Conservation (phyloP, 2,329 filamentous ascomycete species). For the Epichloe baconii region DNA sequence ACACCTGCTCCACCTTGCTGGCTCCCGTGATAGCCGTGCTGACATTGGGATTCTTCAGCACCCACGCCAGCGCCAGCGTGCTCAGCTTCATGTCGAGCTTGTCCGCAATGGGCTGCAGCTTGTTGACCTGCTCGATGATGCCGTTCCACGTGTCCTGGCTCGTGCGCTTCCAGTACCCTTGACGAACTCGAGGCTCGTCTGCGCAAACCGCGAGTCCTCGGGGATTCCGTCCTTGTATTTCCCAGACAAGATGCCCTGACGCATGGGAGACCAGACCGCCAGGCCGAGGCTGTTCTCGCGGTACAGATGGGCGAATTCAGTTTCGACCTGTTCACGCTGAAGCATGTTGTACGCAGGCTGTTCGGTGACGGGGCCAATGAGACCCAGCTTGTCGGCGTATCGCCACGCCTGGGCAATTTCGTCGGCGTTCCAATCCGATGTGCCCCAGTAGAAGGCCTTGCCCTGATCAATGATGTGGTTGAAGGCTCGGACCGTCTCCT, state of each 20-base stretch:
- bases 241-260: constrained; percentile 45
- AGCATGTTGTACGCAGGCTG: constrained; percentile 57
- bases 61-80: constrained; percentile 48
- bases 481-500: constrained; percentile 58
- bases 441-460: constrained; percentile 60
- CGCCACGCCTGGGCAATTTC: constrained; percentile 52
- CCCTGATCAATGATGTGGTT: constrained; percentile 56
- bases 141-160: constrained; percentile 39
- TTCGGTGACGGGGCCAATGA: constrained; percentile 53
- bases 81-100: constrained; percentile 45
- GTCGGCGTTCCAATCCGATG: constrained; percentile 52
- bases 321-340: constrained; percentile 47
- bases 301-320: constrained; percentile 48
- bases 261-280: constrained; percentile 49
- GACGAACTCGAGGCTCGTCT: constrained; percentile 42
- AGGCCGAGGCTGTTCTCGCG: constrained; percentile 46
- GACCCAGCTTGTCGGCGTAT: constrained; percentile 43
- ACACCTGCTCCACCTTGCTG: constrained; percentile 43
- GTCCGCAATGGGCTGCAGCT: constrained; percentile 49
- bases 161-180: constrained; percentile 36
- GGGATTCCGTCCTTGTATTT: constrained; percentile 56
- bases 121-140: constrained; percentile 45
- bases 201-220: constrained; percentile 42
- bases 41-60: constrained; percentile 47
- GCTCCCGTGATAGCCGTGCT: constrained; percentile 50